Base-by-base conservation (phyloP, 2,329 filamentous ascomycete species). In the Fusarium vanettenii region DNA sequence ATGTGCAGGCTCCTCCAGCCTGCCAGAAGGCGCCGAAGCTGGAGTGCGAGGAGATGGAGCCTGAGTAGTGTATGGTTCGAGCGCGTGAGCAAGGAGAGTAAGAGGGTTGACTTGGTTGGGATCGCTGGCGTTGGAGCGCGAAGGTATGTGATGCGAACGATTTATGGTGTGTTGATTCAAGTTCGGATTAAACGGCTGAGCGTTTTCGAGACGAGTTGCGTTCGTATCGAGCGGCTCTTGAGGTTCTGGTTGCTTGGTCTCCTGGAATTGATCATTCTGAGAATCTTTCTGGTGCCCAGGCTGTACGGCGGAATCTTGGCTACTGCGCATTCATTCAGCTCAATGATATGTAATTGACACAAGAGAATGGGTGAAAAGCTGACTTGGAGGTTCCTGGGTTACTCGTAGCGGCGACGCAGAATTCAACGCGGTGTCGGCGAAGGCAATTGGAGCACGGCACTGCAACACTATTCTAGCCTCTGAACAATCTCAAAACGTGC, bases 381-480 rank as follows among this genome's bases (percentile, higher is more conserved):
- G 5, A 64, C 45, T 35, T 52, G 16, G 57, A 60, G 16, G 18
- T n/a, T 6, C 25, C 57, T 33, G 60, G 7, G 25, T 35, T 63
- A 25, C 37, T 33, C 57, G 57, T 41, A 18, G 48, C 60, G 22
- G 45, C 16, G 22, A 64, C 10, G 10, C 60, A 64, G 16, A 64
- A 64, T 13, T 64, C 45, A 41, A 64, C 45, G 6, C 60, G 43
- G 16, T 64, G 43, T 31, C 60, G 43, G 10, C 60, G 60, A 27
- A 64, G 45, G 11, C 60, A 64, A 43, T 64, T 64, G 2, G 60
- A 64, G 25, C 60, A 64, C 4, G 60, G 60, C 10, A 64, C 60
- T 64, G 33, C n/a, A 39, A 11, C 60, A 64, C 31, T 29, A 56
- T 41, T 52, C 45, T 22, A 64, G 48, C 60, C n/a, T 39, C 4